Conservation (phyloP, 306 rosid genomes). For the Medicago ruthenica region DNA sequence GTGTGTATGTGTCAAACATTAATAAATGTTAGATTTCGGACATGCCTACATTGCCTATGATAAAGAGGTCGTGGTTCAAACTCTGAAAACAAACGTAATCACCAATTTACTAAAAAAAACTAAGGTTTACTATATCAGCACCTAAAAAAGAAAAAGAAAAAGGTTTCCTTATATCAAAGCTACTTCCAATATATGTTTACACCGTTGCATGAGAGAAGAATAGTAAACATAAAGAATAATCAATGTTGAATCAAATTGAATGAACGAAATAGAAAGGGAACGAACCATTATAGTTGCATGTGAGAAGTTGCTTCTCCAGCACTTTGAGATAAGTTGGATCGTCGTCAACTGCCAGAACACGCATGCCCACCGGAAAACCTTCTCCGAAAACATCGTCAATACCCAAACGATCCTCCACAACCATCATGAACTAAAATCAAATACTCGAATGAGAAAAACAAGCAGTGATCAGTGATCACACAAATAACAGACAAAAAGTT, state of each 20-base stretch:
- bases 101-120: background rate
- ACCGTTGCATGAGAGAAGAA: background rate
- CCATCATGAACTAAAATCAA: slow-evolving; percentile 47
- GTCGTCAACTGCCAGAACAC: slow-evolving; percentile 87
- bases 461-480: slow-evolving; percentile 22
- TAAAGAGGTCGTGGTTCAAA: too few species aligned
- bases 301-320: slow-evolving; percentile 68
- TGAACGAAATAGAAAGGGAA: background rate
- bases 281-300: slow-evolving; percentile 85
- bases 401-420: slow-evolving; percentile 47
- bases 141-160: background rate
- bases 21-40: too few species aligned
- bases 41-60: too few species aligned
- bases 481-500: background rate
- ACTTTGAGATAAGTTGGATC: slow-evolving; percentile 70
- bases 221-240: background rate
- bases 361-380: slow-evolving; percentile 83
- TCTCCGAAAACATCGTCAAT: slow-evolving; percentile 42
- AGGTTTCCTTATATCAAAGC: background rate
- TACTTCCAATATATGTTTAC: background rate
- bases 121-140: too few species aligned
- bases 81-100: background rate
- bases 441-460: background rate
- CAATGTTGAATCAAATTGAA: background rate
- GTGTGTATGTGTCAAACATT: too few species aligned